Base-by-base conservation (phyloP, 1,139 yeast species). In the Zygosaccharomyces pseudobailii region DNA sequence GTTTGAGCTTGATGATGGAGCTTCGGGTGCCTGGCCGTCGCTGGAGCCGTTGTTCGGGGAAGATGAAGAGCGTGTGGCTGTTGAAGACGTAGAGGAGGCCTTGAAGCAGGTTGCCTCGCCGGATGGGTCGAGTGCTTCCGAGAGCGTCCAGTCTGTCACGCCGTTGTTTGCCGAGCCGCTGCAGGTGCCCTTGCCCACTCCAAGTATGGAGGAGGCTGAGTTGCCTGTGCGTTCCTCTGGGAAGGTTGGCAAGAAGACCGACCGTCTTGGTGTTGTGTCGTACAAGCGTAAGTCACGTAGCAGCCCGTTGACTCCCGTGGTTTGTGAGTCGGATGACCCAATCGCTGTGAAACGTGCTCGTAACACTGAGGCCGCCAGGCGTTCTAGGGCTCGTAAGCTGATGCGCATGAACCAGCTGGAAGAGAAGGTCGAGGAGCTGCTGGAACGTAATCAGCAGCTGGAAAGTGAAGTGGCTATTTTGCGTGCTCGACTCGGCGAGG, bases 331-430 rank as follows among this genome's bases (percentile, higher is more conserved):
- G 32, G 68, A 66, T 45, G 96, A 89, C 68, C 80, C 84, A 21
- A 78, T 77, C 49, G 79, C 88, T 45, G 65, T 87, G 62, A 87
- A 90, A 68, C 82, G 98, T 62, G 97, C 97, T 36, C 82, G 90
- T 68, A 90, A 90, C 75, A 90, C 97, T 22, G 96, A 89, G 67
- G 97, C 97, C 52, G 97, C 97, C 13, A 82, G 97, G 69, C 79
- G 97, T 65, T 88, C 97, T 38, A 78, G 97, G 59, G 96, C 96
- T 36, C 82, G 96, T 70, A 88, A 89, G 71, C 82, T 86, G 80
- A 88, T 86, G 67, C 79, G 95, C 68, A 85, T 90, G 87, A 64
- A 69, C 50, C 95, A 87, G 65, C 74, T 90, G 66, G 97, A 90
- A 69, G 79, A 70, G 27, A 79, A 79, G 65, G 95, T 90, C 49